These are phyloP conservation scores for Candida insectalens DNA, from an alignment of 805 yeast genomes.

Conservation along the genomic window DNA sequence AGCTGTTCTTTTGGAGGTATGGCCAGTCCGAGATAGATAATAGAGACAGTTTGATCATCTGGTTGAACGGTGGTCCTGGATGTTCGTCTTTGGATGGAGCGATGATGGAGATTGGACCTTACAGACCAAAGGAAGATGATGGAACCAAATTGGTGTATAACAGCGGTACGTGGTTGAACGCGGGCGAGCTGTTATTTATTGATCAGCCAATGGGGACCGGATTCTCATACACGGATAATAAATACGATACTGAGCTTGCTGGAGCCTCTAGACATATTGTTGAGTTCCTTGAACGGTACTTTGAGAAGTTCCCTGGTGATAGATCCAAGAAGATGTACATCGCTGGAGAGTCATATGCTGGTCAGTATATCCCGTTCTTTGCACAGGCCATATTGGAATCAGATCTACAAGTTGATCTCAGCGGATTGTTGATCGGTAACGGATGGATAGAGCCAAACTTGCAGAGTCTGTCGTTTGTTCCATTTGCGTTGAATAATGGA, in stretches of 20 bases:
- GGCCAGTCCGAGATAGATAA: slow-evolving; percentile 17
- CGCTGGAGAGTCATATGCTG: slow-evolving; percentile 96
- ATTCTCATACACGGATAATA: slow-evolving; percentile 48
- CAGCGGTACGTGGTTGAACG: slow-evolving; percentile 75
- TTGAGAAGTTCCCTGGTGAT: slow-evolving; percentile 66
- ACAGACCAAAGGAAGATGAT: slow-evolving; percentile 39
- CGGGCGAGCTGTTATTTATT: slow-evolving; percentile 71
- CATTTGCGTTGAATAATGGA: slow-evolving; percentile 53
- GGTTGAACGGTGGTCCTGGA: slow-evolving; percentile 99
- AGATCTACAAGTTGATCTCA: slow-evolving; percentile 30
- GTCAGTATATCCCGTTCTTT: slow-evolving; percentile 89
- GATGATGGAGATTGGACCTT: slow-evolving; percentile 84
- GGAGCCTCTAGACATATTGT: slow-evolving; percentile 56
- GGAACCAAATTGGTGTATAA: slow-evolving; percentile 36
- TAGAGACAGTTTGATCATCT: slow-evolving; percentile 47
- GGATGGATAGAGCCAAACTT: slow-evolving; percentile 90
- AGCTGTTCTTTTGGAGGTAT: slow-evolving; percentile 74
- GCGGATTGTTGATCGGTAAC: slow-evolving; percentile 75
- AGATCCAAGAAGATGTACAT: slow-evolving; percentile 51
- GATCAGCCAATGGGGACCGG: slow-evolving; percentile 98
- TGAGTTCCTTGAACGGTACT: slow-evolving; percentile 57
- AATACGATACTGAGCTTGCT: slow-evolving; percentile 43
- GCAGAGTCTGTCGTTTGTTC: slow-evolving; percentile 74
- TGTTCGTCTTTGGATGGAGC: slow-evolving; percentile 99
- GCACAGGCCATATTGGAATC: slow-evolving; percentile 46